Base-by-base conservation (phyloP, 352 stramenopile species). In the Porosira glacialis region DNA sequence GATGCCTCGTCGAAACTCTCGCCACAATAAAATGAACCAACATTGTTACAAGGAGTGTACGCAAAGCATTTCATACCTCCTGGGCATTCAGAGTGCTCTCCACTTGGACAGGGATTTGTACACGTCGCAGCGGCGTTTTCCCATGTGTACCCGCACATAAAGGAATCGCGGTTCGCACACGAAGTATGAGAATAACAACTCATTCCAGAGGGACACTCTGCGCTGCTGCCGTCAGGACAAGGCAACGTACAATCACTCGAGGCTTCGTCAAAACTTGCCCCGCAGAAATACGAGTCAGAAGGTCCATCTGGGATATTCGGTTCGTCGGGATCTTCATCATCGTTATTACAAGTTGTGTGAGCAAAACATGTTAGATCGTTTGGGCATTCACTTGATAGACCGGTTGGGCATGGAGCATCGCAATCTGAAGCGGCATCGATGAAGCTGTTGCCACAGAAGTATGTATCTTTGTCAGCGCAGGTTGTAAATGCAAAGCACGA, bases 401-500 rank as follows among this genome's bases (percentile, higher is more conserved):
- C 86, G 55, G 56, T 76, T 7, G 86, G 86, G 75, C 86, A 92
- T 7, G 80, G 81, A 24, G n/a, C n/a, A n/a, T n/a, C n/a, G 26
- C 72, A 81, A 17, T 31, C 48, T 28, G 72, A 75, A 19, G 65
- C 71, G 48, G 75, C 58, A 27, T 80, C 63, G 52, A 80, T 72
- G 26, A 38, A 75, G 38, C 58, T 70, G n/a, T 48, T 38, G 22
- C 66, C 66, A 45, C 70, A 80, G 33, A 60, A 80, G 44, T 80
- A 80, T 17, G 71, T 76, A 50, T 80, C 71, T 19, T 27, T 47
- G 17, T 13, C 15, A 47, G 39, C 17, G 65, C 84, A 90, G 0
- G 83, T 71, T 8, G 83, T 90, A 66, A 89, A 75, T 21, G 83
- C 83, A 74, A 85, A 91, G 67, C 86, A 92, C 27, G 51, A 75